Conservation (phyloP, 2,329 filamentous ascomycete species). For the Nannizziopsis barbatae region DNA sequence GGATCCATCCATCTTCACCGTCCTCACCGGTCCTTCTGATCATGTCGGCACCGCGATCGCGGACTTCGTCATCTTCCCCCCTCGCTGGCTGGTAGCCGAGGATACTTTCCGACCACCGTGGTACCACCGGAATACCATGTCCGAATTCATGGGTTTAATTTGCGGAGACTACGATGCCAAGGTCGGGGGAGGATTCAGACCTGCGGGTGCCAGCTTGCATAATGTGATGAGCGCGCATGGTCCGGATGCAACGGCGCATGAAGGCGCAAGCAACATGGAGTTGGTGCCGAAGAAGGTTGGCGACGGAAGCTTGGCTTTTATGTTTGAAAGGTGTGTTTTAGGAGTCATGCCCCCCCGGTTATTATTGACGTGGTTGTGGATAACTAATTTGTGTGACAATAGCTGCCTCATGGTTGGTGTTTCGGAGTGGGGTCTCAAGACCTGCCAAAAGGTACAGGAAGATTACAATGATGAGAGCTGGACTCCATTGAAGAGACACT, state of each 20-base stretch:
- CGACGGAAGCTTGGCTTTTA: constrained; percentile 52
- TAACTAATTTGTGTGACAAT: constrained; percentile 11
- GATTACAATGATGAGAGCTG: constrained; percentile 75
- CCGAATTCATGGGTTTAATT: constrained; percentile 56
- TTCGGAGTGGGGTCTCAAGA: constrained; percentile 60
- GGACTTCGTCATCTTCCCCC: constrained; percentile 56
- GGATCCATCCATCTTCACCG: constrained; percentile 66
- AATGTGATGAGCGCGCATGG: constrained; percentile 63
- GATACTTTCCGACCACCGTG: constrained; percentile 51
- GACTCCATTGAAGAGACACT: constrained; percentile 56
- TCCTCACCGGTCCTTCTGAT: constrained; percentile 48
- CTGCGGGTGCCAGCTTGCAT: constrained; percentile 53
- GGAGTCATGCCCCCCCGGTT: neutral
- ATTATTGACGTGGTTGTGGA: neutral
- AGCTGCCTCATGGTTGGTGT: constrained; percentile 58
- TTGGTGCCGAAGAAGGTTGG: constrained; percentile 47
- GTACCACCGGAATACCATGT: constrained; percentile 56
- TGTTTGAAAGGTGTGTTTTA: constrained; percentile 46
- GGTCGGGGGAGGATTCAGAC: constrained; percentile 46
- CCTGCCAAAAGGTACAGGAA: constrained; percentile 58
- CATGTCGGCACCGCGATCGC: constrained; percentile 52
- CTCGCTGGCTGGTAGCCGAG: constrained; percentile 52
- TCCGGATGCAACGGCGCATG: constrained; percentile 46
- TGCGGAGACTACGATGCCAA: constrained; percentile 51
- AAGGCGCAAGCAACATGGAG: constrained; percentile 43